phyloP scores from a whole-genome alignment of 2,329 filamentous ascomycete genomes.

The Penicillium sp. region DNA sequence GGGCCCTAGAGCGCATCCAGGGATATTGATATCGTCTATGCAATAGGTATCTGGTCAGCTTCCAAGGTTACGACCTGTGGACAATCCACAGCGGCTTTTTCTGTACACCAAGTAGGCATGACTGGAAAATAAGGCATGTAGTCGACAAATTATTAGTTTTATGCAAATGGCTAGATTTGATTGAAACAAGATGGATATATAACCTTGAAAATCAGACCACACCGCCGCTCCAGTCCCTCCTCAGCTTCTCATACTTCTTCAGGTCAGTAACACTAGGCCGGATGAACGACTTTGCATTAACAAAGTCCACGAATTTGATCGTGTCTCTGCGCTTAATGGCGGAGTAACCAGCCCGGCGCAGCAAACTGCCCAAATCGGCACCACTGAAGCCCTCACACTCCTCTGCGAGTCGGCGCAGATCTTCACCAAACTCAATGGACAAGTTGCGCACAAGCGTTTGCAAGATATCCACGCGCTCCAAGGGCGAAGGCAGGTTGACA shows the following conservation, averaged over 20 bases:
- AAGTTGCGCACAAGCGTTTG: slow-evolving; percentile 61
- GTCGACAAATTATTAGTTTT: too few species aligned
- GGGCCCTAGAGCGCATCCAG: too few species aligned
- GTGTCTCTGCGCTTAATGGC: slow-evolving; percentile 53
- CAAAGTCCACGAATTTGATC: slow-evolving; percentile 50
- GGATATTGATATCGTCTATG: too few species aligned
- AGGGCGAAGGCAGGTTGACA: slow-evolving; percentile 77
- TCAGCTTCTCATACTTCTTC: slow-evolving; percentile 58
- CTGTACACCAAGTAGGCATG: too few species aligned
- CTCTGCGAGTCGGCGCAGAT: slow-evolving; percentile 65
- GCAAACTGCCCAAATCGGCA: slow-evolving; percentile 62
- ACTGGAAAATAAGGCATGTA: too few species aligned
- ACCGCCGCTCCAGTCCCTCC: slow-evolving; percentile 50
- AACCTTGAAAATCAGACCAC: slow-evolving; percentile 23
- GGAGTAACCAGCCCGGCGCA: slow-evolving; percentile 60
- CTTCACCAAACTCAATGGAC: slow-evolving; percentile 53
- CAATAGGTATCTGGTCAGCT: too few species aligned
- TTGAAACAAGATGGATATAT: not conserved
- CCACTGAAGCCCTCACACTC: slow-evolving; percentile 78
- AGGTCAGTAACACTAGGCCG: slow-evolving; percentile 58
- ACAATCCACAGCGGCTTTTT: too few species aligned
- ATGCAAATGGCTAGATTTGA: too few species aligned
- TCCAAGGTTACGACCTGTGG: too few species aligned
- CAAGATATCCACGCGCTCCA: slow-evolving; percentile 84
- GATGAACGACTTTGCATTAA: slow-evolving; percentile 42